phyloP scores from a whole-genome alignment of 2,329 filamentous ascomycete species.

The Rutstroemia sp. region DNA sequence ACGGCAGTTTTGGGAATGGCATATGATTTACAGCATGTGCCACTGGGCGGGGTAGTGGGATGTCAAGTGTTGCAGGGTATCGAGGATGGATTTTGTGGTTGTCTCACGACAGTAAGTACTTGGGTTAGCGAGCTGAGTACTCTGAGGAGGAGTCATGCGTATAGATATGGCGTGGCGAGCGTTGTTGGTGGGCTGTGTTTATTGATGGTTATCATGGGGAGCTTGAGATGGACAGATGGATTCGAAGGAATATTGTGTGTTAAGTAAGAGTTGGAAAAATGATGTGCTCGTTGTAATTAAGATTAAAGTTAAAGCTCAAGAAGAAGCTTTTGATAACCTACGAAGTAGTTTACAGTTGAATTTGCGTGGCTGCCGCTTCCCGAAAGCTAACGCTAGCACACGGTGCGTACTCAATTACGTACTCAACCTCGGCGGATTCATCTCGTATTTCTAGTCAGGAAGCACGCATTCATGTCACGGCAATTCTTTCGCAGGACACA shows the following conservation, averaged over 20 bases:
- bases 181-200: slow-evolving; percentile 50
- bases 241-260: slow-evolving; percentile 34
- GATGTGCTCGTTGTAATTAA: neutral
- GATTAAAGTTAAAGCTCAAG: neutral
- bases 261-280: slow-evolving; percentile 14
- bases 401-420: too few species aligned
- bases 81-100: slow-evolving; percentile 62
- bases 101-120: slow-evolving; percentile 58
- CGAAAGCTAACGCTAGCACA: too few species aligned
- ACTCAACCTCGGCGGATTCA: too few species aligned
- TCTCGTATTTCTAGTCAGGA: too few species aligned
- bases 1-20: slow-evolving; percentile 67
- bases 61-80: slow-evolving; percentile 63
- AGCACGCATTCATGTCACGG: too few species aligned
- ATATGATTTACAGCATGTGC: slow-evolving; percentile 69
- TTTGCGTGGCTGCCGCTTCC: neutral
- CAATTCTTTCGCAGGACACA: too few species aligned
- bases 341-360: too few species aligned
- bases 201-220: slow-evolving; percentile 67
- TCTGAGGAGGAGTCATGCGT: slow-evolving; percentile 50
- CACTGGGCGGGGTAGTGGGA: slow-evolving; percentile 44
- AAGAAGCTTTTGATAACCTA: neutral
- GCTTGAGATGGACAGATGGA: slow-evolving; percentile 60
- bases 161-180: slow-evolving; percentile 59
- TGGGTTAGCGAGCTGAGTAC: slow-evolving; percentile 55